phyloP scores from a whole-genome alignment of 192 early-diverging fungal genomes.

The Lobosporangium transversale region DNA sequence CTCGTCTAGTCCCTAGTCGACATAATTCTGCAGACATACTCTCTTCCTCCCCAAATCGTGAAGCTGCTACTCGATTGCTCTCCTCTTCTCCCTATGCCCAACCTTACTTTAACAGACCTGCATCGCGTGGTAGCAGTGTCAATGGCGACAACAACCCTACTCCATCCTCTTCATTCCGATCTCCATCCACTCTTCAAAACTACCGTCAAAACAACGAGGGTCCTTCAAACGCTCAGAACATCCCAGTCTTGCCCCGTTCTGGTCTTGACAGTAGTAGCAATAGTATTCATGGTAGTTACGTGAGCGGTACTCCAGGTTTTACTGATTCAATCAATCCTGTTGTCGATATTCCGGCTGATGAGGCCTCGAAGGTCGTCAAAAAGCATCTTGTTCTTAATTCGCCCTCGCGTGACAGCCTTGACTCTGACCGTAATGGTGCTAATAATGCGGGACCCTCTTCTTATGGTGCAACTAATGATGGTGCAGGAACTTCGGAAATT shows the following conservation, averaged over 20 bases:
- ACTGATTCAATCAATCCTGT: slow-evolving; percentile 24
- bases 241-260: slow-evolving; percentile 1
- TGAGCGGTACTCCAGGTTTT: neutral
- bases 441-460: slow-evolving; percentile 30
- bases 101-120: slow-evolving; percentile 29
- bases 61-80: slow-evolving; percentile 30
- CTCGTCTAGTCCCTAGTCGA: slow-evolving; percentile 3
- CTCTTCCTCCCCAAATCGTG: slow-evolving; percentile 44
- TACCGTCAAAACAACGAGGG: slow-evolving; percentile 23
- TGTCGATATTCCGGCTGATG: slow-evolving; percentile 63
- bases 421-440: slow-evolving; percentile 50
- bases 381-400: slow-evolving; percentile 75
- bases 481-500: slow-evolving; percentile 23
- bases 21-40: slow-evolving; percentile 27
- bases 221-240: slow-evolving; percentile 1
- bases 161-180: slow-evolving; percentile 45
- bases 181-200: slow-evolving; percentile 50
- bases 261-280: slow-evolving; percentile 42
- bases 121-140: slow-evolving; percentile 29
- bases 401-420: slow-evolving; percentile 48
- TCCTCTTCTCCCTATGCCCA: slow-evolving; percentile 40
- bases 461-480: slow-evolving; percentile 38
- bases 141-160: slow-evolving; percentile 15
- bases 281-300: slow-evolving; percentile 35
- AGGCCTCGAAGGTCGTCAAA: slow-evolving; percentile 72